phyloP scores from a whole-genome alignment of 2,329 filamentous ascomycete species.

The Aaosphaeria pasadenensis region DNA sequence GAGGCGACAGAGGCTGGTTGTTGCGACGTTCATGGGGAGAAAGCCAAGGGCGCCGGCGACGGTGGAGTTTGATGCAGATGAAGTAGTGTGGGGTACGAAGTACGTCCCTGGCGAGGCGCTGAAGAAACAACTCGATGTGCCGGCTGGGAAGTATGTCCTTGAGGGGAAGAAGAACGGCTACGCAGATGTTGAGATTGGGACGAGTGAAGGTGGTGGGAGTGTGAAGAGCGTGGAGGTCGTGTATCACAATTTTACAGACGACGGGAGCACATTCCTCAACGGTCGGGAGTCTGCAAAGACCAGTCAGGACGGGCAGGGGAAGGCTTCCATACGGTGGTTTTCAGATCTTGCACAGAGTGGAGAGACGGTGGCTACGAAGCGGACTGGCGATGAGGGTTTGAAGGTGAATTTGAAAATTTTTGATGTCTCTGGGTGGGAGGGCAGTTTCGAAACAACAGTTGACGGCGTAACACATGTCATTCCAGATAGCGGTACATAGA shows the following conservation, averaged over 20 bases:
- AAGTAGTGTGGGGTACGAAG: slow-evolving; percentile 32
- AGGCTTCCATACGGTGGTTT: slow-evolving; percentile 30
- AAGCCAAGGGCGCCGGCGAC: slow-evolving; percentile 14
- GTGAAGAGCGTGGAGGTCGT: slow-evolving; percentile 24
- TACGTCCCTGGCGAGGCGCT: slow-evolving; percentile 17
- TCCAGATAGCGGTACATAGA: no score
- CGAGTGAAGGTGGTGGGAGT: neutral
- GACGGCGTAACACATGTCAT: no score
- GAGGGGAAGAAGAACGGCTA: neutral
- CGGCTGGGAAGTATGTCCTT: slow-evolving; percentile 1
- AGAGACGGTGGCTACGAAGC: slow-evolving; percentile 29
- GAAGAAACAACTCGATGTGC: neutral
- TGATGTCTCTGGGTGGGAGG: no score
- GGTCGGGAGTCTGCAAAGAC: slow-evolving; percentile 33
- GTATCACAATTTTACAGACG: slow-evolving; percentile 38
- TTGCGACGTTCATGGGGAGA: slow-evolving; percentile 38
- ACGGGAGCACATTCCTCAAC: slow-evolving; percentile 27
- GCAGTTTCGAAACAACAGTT: no score
- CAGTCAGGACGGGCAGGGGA: neutral
- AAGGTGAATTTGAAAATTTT: no score
- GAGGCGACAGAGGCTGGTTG: slow-evolving; percentile 38
- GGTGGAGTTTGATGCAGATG: slow-evolving; percentile 21
- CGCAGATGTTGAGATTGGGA: slow-evolving; percentile 8
- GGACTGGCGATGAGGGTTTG: slow-evolving; percentile 37
- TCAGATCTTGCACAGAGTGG: slow-evolving; percentile 38